These are phyloP conservation scores for Sanghuangporus sanghuang DNA, from an alignment of 1,284 basidiomycete species.

Conservation along the genomic window DNA sequence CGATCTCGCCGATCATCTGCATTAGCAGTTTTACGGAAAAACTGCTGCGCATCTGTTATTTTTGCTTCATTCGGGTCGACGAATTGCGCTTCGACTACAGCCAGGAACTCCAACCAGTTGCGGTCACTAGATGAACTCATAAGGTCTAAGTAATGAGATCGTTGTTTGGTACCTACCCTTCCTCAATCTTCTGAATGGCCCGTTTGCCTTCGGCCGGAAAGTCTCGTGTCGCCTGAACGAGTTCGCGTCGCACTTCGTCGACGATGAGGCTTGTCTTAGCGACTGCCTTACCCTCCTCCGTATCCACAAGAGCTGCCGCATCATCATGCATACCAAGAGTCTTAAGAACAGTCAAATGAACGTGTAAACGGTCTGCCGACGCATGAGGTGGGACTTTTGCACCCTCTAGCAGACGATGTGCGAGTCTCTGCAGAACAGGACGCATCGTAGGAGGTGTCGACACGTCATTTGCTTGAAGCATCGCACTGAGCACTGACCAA, in stretches of 20 bases:
- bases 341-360: constrained; percentile 67
- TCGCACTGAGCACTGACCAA: constrained; percentile 76
- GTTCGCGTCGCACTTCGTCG: constrained; percentile 68
- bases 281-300: constrained; percentile 57
- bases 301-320: constrained; percentile 64
- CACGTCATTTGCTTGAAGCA: constrained; percentile 73
- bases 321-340: constrained; percentile 65
- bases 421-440: constrained; percentile 64
- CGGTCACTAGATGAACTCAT: constrained; percentile 51
- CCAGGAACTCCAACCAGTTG: constrained; percentile 81
- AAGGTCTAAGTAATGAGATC: not conserved
- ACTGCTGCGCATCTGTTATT: constrained; percentile 38
- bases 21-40: constrained; percentile 52
- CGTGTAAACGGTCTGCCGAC: constrained; percentile 69
- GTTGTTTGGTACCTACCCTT: constrained; percentile 44
- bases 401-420: constrained; percentile 59
- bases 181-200: constrained; percentile 50
- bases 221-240: constrained; percentile 52
- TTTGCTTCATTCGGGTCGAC: constrained; percentile 27
- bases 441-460: constrained; percentile 56
- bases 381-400: constrained; percentile 56
- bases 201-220: constrained; percentile 53
- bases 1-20: constrained; percentile 66
- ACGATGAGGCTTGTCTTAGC: constrained; percentile 70
- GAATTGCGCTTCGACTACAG: constrained; percentile 65